Conservation (phyloP, 2,329 filamentous ascomycete genomes). For the Fusarium neocosmosporiellum region DNA sequence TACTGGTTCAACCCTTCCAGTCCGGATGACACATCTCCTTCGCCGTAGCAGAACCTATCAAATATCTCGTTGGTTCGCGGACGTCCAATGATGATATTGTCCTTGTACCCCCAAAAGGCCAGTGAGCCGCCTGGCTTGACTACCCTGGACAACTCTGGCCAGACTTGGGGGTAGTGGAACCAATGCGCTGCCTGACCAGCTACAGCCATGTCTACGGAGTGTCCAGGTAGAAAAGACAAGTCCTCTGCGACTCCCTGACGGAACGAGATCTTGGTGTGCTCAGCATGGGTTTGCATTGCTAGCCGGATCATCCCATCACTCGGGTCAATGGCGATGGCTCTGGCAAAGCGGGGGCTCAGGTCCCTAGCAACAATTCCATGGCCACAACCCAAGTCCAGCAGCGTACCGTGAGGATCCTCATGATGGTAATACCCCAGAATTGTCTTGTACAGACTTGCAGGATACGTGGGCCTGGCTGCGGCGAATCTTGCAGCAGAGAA, state of each 20-base stretch:
- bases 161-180: conserved; percentile 69
- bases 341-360: conserved; percentile 63
- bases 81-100: conserved; percentile 68
- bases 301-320: conserved; percentile 67
- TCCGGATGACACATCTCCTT: conserved; percentile 54
- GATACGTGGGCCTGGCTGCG: conserved; percentile 69
- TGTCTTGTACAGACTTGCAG: conserved; percentile 62
- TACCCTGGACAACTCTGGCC: conserved; percentile 65
- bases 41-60: conserved; percentile 65
- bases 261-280: conserved; percentile 59
- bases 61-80: conserved; percentile 64
- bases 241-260: conserved; percentile 64
- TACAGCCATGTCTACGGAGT: conserved; percentile 62
- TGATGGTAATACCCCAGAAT: conserved; percentile 65
- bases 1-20: conserved; percentile 64
- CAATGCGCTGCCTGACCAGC: conserved; percentile 72
- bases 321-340: conserved; percentile 66
- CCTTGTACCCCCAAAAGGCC: conserved; percentile 76
- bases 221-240: conserved; percentile 60
- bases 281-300: conserved; percentile 54
- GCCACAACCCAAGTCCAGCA: conserved; percentile 72
- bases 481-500: conserved; percentile 70
- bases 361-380: conserved; percentile 68
- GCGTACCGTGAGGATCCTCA: conserved; percentile 43
- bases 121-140: conserved; percentile 66